Evolutionary conservation across 345 rosid species (phyloP), one percentile per base, ranked within the genome.

Genomic region (Rhodamnia rubescens): DNA sequence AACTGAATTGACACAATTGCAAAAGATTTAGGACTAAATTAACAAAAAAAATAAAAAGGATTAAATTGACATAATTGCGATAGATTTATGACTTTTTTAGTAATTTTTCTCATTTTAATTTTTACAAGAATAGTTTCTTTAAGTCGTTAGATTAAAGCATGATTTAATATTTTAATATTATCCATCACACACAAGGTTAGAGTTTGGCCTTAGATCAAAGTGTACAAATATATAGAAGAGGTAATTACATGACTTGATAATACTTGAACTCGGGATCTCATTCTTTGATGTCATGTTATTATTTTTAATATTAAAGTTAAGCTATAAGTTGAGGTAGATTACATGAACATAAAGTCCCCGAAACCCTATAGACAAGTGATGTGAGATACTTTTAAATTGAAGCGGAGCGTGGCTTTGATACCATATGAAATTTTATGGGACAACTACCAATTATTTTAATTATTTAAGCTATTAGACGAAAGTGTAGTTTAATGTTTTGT

Each of bases 81-180:
- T 47, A 47, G 11, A 47, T 47, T 47, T 47, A 47, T 10, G 9
- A 47, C 4, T 8, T 47, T 47, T 47, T 47, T 47, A 1, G 50
- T 47, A 47, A 47, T 8, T 47, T 47, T 47, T 47, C 50, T 47
- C 40, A 20, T 59, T 14, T 59, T 27, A 27, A 8, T 27, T 59
- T 59, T 27, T 59, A 53, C 1, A 4, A 14, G 15, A 59, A 27
- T 27, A 13, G 14, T 29, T 27, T 61, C 3, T 61, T 7, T 8
- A 61, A 29, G 5, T 0, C 15, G 1, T 61, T 61, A 15, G 27
- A 32, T 0, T 15, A 59, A 27, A n/a, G 0, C 0, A 0, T 61
- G 21, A n/a, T 59, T n/a, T 13, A 27, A 6, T 59, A 1, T 4
- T 59, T 26, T 27, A 59, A 59, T 18, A 13, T 3, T 13, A 16